A percentile compares a stretch with the other conserved stretches of the same genome.
phyloP scores from a whole-genome alignment of 352 stramenopile genomes.

The Aphanomyces stellatus region DNA sequence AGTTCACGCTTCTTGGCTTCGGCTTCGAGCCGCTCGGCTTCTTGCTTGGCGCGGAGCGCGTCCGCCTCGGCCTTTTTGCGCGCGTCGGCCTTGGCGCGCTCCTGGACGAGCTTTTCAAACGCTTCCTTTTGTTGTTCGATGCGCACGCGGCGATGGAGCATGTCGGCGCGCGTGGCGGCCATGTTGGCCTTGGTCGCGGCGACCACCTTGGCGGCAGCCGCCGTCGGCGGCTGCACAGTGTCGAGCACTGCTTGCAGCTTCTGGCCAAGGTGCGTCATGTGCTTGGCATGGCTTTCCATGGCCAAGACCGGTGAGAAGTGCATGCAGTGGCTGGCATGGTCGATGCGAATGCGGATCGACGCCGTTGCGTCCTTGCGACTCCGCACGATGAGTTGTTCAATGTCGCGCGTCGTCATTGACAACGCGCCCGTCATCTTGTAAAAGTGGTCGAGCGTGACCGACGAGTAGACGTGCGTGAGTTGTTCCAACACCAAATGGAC shows the following conservation, averaged over 20 bases:
- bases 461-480: constrained; percentile 82
- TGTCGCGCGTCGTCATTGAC: constrained; percentile 63
- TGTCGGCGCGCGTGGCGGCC: constrained; percentile 67
- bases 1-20: constrained; percentile 81
- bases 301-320: constrained; percentile 75
- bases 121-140: constrained; percentile 98
- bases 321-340: constrained; percentile 78
- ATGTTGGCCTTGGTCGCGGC: constrained; percentile 51
- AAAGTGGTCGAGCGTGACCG: constrained; percentile 75
- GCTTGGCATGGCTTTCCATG: constrained; percentile 63
- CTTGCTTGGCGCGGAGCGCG: constrained; percentile 54
- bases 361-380: constrained; percentile 42
- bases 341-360: constrained; percentile 73
- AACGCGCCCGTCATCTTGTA: constrained; percentile 81
- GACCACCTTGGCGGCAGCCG: constrained; percentile 54
- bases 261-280: constrained; percentile 64
- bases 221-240: constrained; percentile 31
- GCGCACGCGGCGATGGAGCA: constrained; percentile 86
- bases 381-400: constrained; percentile 83
- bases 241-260: constrained; percentile 48
- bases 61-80: constrained; percentile 75
- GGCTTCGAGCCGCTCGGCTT: constrained; percentile 61
- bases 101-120: constrained; percentile 89
- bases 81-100: constrained; percentile 82
- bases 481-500: constrained; percentile 77